Conservation (phyloP, 2,329 filamentous ascomycete species). For the Exophiala sp. region DNA sequence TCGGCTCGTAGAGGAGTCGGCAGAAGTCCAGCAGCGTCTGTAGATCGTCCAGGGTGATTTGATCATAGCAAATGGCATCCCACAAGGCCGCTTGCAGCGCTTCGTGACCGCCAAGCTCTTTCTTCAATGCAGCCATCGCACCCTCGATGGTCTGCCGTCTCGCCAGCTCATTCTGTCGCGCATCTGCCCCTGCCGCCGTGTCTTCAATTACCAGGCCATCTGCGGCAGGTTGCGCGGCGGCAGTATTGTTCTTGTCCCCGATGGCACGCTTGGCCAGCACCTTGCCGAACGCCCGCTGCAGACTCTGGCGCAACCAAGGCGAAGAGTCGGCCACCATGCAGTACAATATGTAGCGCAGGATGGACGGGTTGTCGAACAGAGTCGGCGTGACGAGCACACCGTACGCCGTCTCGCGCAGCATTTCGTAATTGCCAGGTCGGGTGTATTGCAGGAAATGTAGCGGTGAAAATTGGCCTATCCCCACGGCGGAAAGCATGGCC, state of each 20-base stretch:
- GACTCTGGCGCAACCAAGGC: slow-evolving; percentile 50
- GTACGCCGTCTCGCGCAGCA: slow-evolving; percentile 56
- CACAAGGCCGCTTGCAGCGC: slow-evolving; percentile 51
- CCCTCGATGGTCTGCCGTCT: slow-evolving; percentile 54
- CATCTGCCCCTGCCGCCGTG: slow-evolving; percentile 43
- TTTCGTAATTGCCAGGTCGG: slow-evolving; percentile 53
- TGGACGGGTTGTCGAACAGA: slow-evolving; percentile 45
- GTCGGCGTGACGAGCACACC: slow-evolving; percentile 52
- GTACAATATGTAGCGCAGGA: slow-evolving; percentile 53
- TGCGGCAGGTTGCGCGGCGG: slow-evolving; percentile 29
- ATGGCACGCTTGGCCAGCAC: slow-evolving; percentile 55
- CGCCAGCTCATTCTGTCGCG: slow-evolving; percentile 49
- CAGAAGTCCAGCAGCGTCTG: slow-evolving; percentile 54
- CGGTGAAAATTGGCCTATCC: slow-evolving; percentile 48
- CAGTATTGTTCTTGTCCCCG: slow-evolving; percentile 52
- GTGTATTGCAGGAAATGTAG: slow-evolving; percentile 59
- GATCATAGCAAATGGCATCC: slow-evolving; percentile 50
- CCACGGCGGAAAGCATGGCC: slow-evolving; percentile 49
- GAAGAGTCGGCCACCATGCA: slow-evolving; percentile 53
- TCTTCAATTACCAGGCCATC: slow-evolving; percentile 54
- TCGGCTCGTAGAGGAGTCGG: slow-evolving; percentile 49
- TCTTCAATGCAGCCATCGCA: slow-evolving; percentile 52
- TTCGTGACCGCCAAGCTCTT: slow-evolving; percentile 46
- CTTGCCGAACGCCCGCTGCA: slow-evolving; percentile 50
- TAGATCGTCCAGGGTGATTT: slow-evolving; percentile 49